Percentiles rank a stretch among this genome's conserved stretches.
Conservation (phyloP, 768 basidiomycete genomes). For the Peribolospora baueri region DNA sequence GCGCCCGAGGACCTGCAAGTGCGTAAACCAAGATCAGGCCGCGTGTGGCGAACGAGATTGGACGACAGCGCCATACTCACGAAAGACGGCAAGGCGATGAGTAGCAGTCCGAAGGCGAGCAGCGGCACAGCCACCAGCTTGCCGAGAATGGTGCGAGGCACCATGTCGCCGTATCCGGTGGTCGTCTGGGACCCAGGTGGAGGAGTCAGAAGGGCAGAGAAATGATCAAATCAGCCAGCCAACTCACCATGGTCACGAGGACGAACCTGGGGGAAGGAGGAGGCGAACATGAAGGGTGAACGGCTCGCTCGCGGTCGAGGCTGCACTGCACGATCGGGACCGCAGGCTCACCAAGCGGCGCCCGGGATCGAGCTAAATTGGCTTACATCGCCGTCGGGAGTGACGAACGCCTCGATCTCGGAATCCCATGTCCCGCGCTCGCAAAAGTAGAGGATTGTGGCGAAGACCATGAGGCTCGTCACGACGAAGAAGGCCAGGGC, state of each 20-base stretch:
- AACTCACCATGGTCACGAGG: background rate
- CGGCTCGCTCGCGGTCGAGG: too few relatives aligned
- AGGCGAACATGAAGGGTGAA: too few relatives aligned
- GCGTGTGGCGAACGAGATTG: too few relatives aligned
- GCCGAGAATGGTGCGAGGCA: constrained; percentile 66
- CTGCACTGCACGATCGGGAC: too few relatives aligned
- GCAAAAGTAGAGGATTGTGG: constrained; percentile 70
- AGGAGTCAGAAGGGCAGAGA: background rate
- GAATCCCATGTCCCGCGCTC: constrained; percentile 80
- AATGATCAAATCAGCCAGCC: background rate
- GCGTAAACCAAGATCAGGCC: too few relatives aligned
- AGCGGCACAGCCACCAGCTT: constrained; percentile 64
- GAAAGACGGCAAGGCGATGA: constrained; percentile 76
- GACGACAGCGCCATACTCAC: constrained; percentile 23
- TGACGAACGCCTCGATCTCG: constrained; percentile 51
- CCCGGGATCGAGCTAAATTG: constrained; percentile 57
- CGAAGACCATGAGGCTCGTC: constrained; percentile 68
- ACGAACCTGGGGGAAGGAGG: background rate
- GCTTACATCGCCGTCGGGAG: constrained; percentile 57
- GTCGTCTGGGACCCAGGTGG: constrained; percentile 23
- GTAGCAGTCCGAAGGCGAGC: constrained; percentile 59
- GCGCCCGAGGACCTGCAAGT: constrained; percentile 29
- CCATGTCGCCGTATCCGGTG: constrained; percentile 78
- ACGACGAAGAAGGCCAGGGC: constrained; percentile 71
- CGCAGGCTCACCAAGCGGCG: constrained; percentile 37